Percentiles rank a stretch among this genome's conserved stretches.
phyloP scores from a whole-genome alignment of 2,329 filamentous ascomycete genomes.

The Chrysoporthe austroafricana region DNA sequence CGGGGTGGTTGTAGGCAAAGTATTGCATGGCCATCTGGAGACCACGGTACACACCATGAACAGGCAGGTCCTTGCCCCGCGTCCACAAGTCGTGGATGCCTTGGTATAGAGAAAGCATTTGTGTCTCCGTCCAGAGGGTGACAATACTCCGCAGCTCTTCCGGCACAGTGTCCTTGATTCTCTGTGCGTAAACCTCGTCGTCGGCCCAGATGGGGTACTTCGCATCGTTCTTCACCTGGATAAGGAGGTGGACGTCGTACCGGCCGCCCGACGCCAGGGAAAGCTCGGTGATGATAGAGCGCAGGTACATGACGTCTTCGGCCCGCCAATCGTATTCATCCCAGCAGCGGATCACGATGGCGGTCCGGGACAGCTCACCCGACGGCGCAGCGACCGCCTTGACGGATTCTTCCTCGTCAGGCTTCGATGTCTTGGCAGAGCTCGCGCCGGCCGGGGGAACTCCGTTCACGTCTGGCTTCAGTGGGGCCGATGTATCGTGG shows the following conservation, averaged over 20 bases:
- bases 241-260: slow-evolving; percentile 83
- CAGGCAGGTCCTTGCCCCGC: slow-evolving; percentile 68
- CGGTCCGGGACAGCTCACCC: slow-evolving; percentile 63
- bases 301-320: slow-evolving; percentile 80
- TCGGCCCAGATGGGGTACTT: slow-evolving; percentile 79
- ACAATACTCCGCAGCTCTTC: slow-evolving; percentile 87
- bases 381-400: slow-evolving; percentile 31
- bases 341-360: slow-evolving; percentile 82
- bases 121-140: slow-evolving; percentile 90
- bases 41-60: slow-evolving; percentile 91
- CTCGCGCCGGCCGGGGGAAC: slow-evolving; percentile 20
- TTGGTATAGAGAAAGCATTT: slow-evolving; percentile 90
- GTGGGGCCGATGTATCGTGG: slow-evolving; percentile 4
- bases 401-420: slow-evolving; percentile 27
- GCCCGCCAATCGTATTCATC: slow-evolving; percentile 77
- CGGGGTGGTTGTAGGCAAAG: slow-evolving; percentile 85
- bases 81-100: slow-evolving; percentile 79
- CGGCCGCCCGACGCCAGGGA: slow-evolving; percentile 80
- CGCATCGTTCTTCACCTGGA: slow-evolving; percentile 80
- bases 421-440: slow-evolving; percentile 28
- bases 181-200: slow-evolving; percentile 67
- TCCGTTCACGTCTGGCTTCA: not conserved
- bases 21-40: slow-evolving; percentile 94
- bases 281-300: slow-evolving; percentile 83
- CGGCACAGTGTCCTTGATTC: slow-evolving; percentile 71